Percentiles rank a stretch among this genome's conserved stretches.
These are phyloP conservation scores for Beauveria asiatica DNA, from an alignment of 2,329 filamentous ascomycete species.

Conservation along the genomic window DNA sequence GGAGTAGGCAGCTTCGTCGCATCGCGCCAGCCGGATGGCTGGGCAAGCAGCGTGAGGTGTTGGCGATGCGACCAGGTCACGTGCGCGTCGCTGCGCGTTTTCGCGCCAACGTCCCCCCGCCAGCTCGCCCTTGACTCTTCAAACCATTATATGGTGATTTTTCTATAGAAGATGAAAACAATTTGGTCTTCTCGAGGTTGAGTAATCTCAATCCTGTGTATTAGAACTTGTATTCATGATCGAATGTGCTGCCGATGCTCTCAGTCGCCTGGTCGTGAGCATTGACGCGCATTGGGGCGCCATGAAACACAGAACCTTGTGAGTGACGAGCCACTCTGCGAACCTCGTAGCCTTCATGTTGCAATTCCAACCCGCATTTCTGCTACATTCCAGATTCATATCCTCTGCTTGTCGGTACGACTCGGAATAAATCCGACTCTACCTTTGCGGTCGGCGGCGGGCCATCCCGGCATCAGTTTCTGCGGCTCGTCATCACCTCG, in stretches of 20 bases:
- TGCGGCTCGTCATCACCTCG: neutral
- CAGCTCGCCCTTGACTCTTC: too few relatives aligned
- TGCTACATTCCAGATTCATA: neutral
- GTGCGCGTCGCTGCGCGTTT: neutral
- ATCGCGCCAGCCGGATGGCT: neutral
- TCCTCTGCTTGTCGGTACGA: neutral
- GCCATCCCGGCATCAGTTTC: neutral
- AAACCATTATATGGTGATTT: too few relatives aligned
- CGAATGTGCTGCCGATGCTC: neutral
- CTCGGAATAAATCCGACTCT: neutral
- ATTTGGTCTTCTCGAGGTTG: too few relatives aligned
- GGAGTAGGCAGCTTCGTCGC: neutral
- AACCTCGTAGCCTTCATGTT: neutral
- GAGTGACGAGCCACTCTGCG: neutral
- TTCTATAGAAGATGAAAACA: too few relatives aligned
- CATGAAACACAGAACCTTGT: neutral
- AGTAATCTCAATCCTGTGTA: too few relatives aligned
- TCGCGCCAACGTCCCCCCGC: neutral
- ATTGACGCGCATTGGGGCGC: neutral
- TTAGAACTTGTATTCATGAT: too few relatives aligned
- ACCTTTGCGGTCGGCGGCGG: neutral
- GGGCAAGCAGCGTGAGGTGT: neutral
- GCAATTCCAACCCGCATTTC: neutral
- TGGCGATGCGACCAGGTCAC: slow-evolving; percentile 1
- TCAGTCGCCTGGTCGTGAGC: neutral